Conservation (phyloP, 1,139 yeast genomes). For the Saccharomyces hybrid region DNA sequence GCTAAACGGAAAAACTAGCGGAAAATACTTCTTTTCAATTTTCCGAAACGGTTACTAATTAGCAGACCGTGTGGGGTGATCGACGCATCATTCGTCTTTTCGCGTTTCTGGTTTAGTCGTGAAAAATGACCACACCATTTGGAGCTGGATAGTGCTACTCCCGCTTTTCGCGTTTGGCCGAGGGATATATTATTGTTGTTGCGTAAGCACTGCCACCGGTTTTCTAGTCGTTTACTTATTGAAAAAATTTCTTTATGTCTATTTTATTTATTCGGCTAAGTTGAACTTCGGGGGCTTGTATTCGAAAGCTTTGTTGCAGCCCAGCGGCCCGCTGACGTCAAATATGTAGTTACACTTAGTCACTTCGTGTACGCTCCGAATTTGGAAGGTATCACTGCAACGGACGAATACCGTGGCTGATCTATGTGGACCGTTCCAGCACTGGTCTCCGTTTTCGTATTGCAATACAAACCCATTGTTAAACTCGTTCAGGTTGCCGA, state of each 20-base stretch:
- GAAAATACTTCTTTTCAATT: background rate
- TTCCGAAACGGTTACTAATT: background rate
- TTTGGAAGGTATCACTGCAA: slow-evolving; percentile 55
- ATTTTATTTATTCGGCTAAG: background rate
- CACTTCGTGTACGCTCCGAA: slow-evolving; percentile 71
- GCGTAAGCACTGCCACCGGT: background rate
- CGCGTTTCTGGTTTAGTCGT: background rate
- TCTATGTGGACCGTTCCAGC: slow-evolving; percentile 94
- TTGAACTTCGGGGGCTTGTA: slow-evolving; percentile 5
- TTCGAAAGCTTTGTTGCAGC: slow-evolving; percentile 39
- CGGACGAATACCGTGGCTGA: slow-evolving; percentile 54
- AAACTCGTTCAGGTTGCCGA: slow-evolving; percentile 25
- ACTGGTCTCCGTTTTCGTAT: slow-evolving; percentile 63
- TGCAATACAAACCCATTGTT: slow-evolving; percentile 36
- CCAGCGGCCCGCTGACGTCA: slow-evolving; percentile 60
- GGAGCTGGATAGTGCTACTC: no score
- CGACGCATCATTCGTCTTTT: background rate
- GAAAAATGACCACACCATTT: no score
- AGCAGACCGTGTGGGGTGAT: background rate
- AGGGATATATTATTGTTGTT: background rate
- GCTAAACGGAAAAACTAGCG: background rate
- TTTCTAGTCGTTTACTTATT: background rate
- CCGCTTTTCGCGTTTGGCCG: background rate
- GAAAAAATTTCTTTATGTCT: background rate
- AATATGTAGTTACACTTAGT: slow-evolving; percentile 78